Conservation (phyloP, 2,329 filamentous ascomycete genomes). For the Colletotrichum paranaense region DNA sequence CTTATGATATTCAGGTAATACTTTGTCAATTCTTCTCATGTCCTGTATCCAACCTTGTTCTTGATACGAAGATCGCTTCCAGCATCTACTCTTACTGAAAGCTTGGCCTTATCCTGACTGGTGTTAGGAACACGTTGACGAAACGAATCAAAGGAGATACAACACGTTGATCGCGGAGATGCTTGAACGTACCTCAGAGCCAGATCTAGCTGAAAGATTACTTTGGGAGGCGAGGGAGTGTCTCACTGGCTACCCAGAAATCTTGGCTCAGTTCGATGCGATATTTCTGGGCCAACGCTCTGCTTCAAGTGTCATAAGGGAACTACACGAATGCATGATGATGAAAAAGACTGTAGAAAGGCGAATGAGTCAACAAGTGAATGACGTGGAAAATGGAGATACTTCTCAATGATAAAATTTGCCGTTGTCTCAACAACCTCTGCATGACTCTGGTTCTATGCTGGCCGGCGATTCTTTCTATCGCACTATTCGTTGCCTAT, state of each 20-base stretch:
- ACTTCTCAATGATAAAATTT: not conserved
- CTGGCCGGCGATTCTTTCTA: no score
- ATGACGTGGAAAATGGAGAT: not conserved
- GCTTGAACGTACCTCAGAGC: conserved; percentile 18
- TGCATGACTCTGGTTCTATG: no score
- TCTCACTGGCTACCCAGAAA: not conserved
- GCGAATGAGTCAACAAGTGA: conserved; percentile 14
- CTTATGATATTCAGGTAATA: conserved; percentile 27
- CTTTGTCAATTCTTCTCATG: no score
- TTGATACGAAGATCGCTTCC: not conserved
- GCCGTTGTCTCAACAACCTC: not conserved
- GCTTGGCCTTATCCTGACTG: not conserved
- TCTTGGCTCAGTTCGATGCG: conserved; percentile 20
- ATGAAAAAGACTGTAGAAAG: conserved; percentile 20
- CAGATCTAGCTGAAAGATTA: conserved; percentile 17
- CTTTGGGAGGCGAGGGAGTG: conserved; percentile 30
- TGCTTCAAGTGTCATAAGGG: conserved; percentile 9
- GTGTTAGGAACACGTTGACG: conserved; percentile 19
- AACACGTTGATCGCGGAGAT: conserved; percentile 31
- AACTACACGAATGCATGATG: conserved; percentile 25
- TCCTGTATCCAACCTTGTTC: no score
- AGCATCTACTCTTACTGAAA: no score
- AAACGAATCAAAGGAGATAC: conserved; percentile 27
- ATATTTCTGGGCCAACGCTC: conserved; percentile 18
- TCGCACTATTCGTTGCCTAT: not conserved